Evolutionary conservation across 805 yeast species (phyloP).

Genomic region (Brettanomyces sp.): DNA sequence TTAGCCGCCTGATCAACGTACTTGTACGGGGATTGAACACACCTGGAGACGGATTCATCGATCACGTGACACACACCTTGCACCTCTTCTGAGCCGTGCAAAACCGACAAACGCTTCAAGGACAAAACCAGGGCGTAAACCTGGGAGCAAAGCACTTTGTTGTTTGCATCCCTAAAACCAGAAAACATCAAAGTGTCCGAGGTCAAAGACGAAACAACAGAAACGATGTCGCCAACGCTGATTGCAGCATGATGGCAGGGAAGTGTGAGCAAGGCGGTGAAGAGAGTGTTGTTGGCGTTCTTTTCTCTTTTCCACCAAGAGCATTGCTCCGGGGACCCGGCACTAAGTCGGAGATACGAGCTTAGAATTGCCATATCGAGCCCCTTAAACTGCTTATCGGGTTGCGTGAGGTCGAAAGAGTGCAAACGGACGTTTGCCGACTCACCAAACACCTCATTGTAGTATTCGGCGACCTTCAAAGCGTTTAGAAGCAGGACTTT

Average conservation of each 20-base stretch:
- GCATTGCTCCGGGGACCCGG: constrained; percentile 31
- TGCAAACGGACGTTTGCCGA: constrained; percentile 12
- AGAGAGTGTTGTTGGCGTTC: constrained; percentile 44
- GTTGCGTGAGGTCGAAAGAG: constrained; percentile 18
- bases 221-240: constrained; percentile 32
- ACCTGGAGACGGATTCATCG: constrained; percentile 69
- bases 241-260: constrained; percentile 19
- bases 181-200: constrained; percentile 48
- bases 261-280: constrained; percentile 55
- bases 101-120: constrained; percentile 19
- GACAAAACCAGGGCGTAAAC: constrained; percentile 45
- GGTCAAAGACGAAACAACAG: constrained; percentile 40
- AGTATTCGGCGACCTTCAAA: constrained; percentile 29
- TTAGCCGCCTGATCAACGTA: constrained; percentile 52
- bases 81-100: constrained; percentile 7
- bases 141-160: constrained; percentile 39
- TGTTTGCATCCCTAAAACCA: constrained; percentile 16
- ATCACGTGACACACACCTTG: constrained; percentile 48
- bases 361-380: constrained; percentile 52
- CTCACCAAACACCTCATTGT: constrained; percentile 11
- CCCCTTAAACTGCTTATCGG: constrained; percentile 29
- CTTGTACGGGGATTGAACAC: constrained; percentile 70
- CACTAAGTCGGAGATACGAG: constrained; percentile 52
- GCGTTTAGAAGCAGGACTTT: constrained; percentile 40
- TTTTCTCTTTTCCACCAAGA: constrained; percentile 71